A percentile compares a stretch with the other conserved stretches of the same genome.
Evolutionary conservation across 2,329 filamentous ascomycete species (phyloP).

Genomic region (Sporothrix inflata): DNA sequence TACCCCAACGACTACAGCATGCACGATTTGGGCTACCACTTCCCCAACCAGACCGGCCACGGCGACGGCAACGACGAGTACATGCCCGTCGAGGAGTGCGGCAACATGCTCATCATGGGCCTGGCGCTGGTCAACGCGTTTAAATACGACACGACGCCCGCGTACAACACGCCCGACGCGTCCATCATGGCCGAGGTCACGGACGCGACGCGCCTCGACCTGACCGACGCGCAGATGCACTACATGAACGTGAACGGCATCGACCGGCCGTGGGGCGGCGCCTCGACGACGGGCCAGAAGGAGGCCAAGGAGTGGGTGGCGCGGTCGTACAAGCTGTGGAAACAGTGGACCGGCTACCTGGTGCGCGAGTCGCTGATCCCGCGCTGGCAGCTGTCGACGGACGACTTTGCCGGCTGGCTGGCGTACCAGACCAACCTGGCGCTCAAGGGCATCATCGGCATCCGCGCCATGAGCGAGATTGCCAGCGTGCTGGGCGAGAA

Average conservation of each 20-base stretch:
- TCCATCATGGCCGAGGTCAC: conserved; percentile 32
- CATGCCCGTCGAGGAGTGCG: conserved; percentile 74
- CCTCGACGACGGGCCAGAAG: conserved; percentile 47
- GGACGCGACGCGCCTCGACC: conserved; percentile 22
- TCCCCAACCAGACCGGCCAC: conserved; percentile 74
- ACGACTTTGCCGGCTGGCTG: conserved; percentile 77
- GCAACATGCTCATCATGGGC: conserved; percentile 73
- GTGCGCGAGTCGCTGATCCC: conserved; percentile 71
- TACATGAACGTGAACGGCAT: conserved; percentile 36
- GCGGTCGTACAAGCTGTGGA: conserved; percentile 69
- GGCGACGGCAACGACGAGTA: conserved; percentile 68
- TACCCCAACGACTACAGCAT: conserved; percentile 80
- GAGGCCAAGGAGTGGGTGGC: conserved; percentile 47
- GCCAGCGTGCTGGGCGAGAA: conserved; percentile 61
- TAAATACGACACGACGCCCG: conserved; percentile 59
- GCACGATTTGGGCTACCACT: conserved; percentile 72
- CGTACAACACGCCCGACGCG: conserved; percentile 45
- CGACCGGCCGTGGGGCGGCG: conserved; percentile 57
- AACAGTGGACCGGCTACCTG: conserved; percentile 75
- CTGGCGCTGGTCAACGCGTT: conserved; percentile 70
- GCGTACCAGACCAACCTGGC: conserved; percentile 75
- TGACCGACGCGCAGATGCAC: conserved; percentile 26
- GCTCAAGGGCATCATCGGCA: conserved; percentile 76
- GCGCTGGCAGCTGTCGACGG: conserved; percentile 73
- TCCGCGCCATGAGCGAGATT: conserved; percentile 75